Evolutionary conservation across 495 filamentous ascomycete genomes (phyloP), one percentile per base, ranked within the genome.

Genomic region (Aspergillus asperescens): DNA sequence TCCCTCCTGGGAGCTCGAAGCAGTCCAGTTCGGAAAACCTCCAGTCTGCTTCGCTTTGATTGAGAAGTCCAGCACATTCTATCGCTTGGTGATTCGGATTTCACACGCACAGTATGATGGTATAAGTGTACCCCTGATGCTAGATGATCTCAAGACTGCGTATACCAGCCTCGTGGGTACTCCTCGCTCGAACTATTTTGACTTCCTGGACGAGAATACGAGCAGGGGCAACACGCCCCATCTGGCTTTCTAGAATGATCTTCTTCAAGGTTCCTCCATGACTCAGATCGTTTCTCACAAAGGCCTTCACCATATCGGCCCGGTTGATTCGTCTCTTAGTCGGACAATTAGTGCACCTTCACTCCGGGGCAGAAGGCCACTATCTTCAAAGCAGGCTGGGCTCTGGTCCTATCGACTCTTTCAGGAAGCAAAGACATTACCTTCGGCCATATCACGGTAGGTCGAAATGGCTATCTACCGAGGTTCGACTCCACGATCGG

Each of bases 41-140:
- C 22, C 77, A 82, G 49, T 81, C 85, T 62, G 72, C 15, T 35
- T 35, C 32, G 15, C 12, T 4, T 16, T 78, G 28, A 71, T 83
- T 40, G 69, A 83, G 49, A 74, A 76, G 42, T 75, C 34, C 70
- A 63, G 6, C 75, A 80, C 62, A n/a, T n/a, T n/a, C n/a, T n/a
- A n/a, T n/a, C 78, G 75, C 15, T 80, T 89, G 41, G 62, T 80
- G 49, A 72, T 90, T 48, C 75, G 84, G 4, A 72, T 89, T 3
- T 88, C 84, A 0, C 86, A 90, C 59, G 83, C 86, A 0, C 85
- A 89, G 50, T 90, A 86, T 59, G 86, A 89, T 56, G 86, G 83
- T 22, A 75, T 88, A 1, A 87, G 78, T 56, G 72, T 90, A 2
- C 77, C 84, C 0, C 71, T 71, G 28, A 77, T 88, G n/a, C 71